These are phyloP conservation scores for Dryas alaskensis DNA, from an alignment of 306 rosid genomes.

Conservation along the genomic window DNA sequence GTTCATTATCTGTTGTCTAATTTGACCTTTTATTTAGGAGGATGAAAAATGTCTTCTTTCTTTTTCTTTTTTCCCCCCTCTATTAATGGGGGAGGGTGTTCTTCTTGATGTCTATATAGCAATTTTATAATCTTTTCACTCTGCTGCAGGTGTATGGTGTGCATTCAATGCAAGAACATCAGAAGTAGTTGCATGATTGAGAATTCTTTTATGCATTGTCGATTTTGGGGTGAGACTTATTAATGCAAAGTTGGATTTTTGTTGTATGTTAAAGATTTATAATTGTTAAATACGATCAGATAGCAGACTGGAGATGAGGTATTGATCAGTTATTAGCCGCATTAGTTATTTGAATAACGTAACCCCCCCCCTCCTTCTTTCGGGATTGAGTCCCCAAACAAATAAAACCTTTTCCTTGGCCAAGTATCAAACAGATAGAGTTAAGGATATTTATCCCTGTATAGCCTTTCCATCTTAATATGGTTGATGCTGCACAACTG, in stretches of 20 bases:
- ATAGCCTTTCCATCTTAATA: slow-evolving; percentile 26
- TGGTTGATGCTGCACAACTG: slow-evolving; percentile 37
- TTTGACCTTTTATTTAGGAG: neutral
- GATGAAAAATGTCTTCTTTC: neutral
- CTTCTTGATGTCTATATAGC: neutral
- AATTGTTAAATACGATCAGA: slow-evolving; percentile 14
- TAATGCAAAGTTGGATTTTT: slow-evolving; percentile 6
- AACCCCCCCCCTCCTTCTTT: neutral
- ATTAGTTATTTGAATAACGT: neutral
- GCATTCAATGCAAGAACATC: neutral
- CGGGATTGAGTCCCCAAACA: slow-evolving; percentile 5
- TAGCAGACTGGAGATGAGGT: slow-evolving; percentile 4
- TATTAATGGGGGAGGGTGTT: neutral
- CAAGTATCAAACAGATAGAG: neutral
- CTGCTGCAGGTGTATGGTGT: slow-evolving; percentile 23
- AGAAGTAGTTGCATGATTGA: slow-evolving; percentile 14
- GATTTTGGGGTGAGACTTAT: slow-evolving; percentile 15
- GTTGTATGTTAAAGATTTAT: slow-evolving; percentile 15
- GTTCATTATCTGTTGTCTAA: slow-evolving; percentile 2
- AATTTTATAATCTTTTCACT: neutral
- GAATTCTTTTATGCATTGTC: slow-evolving; percentile 19
- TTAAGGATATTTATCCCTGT: slow-evolving; percentile 21
- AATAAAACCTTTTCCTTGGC: neutral
- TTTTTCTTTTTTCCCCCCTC: neutral
- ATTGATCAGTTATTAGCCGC: neutral